Evolutionary conservation across 2,329 filamentous ascomycete genomes (phyloP), one percentile per base, ranked within the genome.

Genomic region (Sarocladium strictum): DNA sequence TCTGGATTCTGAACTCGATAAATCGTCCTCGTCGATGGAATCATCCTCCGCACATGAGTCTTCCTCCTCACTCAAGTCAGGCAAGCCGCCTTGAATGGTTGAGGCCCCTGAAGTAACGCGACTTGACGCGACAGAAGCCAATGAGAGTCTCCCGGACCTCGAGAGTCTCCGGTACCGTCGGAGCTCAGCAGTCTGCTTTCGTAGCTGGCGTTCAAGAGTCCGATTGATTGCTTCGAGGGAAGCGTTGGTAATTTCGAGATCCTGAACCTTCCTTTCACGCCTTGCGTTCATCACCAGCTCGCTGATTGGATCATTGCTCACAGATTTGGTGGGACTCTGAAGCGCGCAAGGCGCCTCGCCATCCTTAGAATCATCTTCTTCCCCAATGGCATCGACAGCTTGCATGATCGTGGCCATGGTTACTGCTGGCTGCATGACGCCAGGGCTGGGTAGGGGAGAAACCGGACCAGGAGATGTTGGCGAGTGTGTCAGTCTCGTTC

Each of bases 221-320:
- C 92, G 81, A 66, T 99, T 99, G 72, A 99, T 97, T 38, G 94
- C 94, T 55, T 96, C 82, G 2, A 99, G 79, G 1, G 92, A 97
- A 1, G 90, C 94, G 65, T 99, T 99, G 54, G 89, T 96, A 59
- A 99, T 99, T 67, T 99, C 90, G 5, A 99, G 76, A 67, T 99
- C 94, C 61, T 97, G 82, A 1, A 99, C 92, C 73, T 97, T 99
- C 58, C 94, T 84, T 69, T 97, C 94, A 33, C 90, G 83, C 27
- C 94, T 83, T 14, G 94, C 94, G 66, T 90, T 94, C n/a, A 87
- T 82, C 11, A 94, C 90, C 6, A 90, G 77, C 57, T 95, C 91
- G 58, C 83, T 88, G 58, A 87, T 74, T 7, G 83, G 77, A 54
- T 86, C 83, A 15, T 80, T 70, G 61, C 71, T 72, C 27, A 67